Base-by-base conservation (phyloP, 371 early-diverging fungal species). In the Thermomucor indicae-seudaticae region DNA sequence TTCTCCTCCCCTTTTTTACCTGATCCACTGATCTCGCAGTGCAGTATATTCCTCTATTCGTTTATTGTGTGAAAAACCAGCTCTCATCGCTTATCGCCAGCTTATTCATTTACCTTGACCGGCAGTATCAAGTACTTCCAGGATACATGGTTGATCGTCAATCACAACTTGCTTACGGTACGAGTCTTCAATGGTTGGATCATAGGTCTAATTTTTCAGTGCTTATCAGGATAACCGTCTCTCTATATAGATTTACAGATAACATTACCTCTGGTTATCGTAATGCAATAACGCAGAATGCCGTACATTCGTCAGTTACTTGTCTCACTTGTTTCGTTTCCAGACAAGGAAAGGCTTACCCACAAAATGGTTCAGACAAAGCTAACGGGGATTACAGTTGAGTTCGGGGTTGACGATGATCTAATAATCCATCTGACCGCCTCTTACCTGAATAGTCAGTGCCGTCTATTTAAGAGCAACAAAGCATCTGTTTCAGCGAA, bases 121-220 rank as follows among this genome's bases (percentile, higher is more conserved):
- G 35, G 94, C 92, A 20, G 92, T 92, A 69, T 93, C 94, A 23
- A 92, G 75, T n/a, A 93, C 88, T 65, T 93, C 92, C n/a, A 93
- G 71, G n/a, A 91, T 83, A 72, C 90, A 91, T 3, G 89, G 83
- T 60, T 85, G 80, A 49, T 88, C 90, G 64, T 93, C 92, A 56
- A 92, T 88, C 19, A 89, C 88, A 1, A 89, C 88, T 67, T 93
- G 93, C 64, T 89, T 90, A 41, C 89, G 80, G 63, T 95, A 95
- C n/a, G 93, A 93, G 64, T 93, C 96, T 72, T 96, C 96, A 56
- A 94, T 96, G 23, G 96, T 96, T 27, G 96, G 96, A 77, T 94
- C 94, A 65, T 94, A 96, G 49, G 91, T 91, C 84, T 91, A 70
- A 45, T 14, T 25, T 16, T 22, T 29, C 23, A 62, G 29, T 65